phyloP scores from a whole-genome alignment of 2,329 filamentous ascomycete species.

The Trichophaea hybrida region DNA sequence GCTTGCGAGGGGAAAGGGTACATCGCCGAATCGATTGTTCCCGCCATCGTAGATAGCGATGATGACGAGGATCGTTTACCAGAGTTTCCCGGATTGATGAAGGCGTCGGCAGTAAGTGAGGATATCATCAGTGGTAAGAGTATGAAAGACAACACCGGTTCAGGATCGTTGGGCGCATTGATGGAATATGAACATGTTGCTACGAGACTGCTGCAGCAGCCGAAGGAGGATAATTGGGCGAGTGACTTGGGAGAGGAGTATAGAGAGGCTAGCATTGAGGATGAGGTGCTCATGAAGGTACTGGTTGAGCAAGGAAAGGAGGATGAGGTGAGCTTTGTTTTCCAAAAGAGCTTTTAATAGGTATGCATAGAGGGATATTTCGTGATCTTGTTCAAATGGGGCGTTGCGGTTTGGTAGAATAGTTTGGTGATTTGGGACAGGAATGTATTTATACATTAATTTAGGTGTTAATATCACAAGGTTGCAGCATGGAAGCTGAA shows the following conservation, averaged over 20 bases:
- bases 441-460: neutral
- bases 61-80: slow-evolving; percentile 29
- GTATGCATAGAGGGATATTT: too few relatives aligned
- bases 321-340: slow-evolving; percentile 36
- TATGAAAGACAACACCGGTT: slow-evolving; percentile 6
- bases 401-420: neutral
- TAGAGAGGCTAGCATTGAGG: slow-evolving; percentile 32
- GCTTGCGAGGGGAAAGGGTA: slow-evolving; percentile 43
- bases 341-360: slow-evolving; percentile 33
- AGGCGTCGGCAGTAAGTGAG: slow-evolving; percentile 26
- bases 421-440: neutral
- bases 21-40: slow-evolving; percentile 27
- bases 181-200: slow-evolving; percentile 24
- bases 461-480: too few relatives aligned
- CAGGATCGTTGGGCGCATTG: slow-evolving; percentile 21
- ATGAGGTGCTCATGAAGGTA: slow-evolving; percentile 38
- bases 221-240: neutral
- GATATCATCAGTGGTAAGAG: slow-evolving; percentile 27
- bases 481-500: too few relatives aligned
- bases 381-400: too few relatives aligned
- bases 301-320: slow-evolving; percentile 33
- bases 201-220: slow-evolving; percentile 3
- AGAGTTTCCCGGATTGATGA: slow-evolving; percentile 25
- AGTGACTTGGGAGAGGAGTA: slow-evolving; percentile 24
- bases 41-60: slow-evolving; percentile 26